Evolutionary conservation across 257 asterid genomes (phyloP).

Genomic region (Handroanthus guayacan): DNA sequence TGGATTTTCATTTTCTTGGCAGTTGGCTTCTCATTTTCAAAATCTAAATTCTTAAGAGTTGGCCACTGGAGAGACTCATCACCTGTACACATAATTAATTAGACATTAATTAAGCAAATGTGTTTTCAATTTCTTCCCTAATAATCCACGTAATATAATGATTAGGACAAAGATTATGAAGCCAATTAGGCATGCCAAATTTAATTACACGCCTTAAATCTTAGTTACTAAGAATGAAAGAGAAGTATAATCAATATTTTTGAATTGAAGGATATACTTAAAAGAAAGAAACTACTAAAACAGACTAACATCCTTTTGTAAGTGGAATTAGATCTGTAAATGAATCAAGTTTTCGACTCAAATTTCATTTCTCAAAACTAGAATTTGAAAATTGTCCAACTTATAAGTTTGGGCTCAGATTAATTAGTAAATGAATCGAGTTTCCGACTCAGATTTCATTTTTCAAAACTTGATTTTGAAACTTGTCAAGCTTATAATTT

Average conservation of each 20-base stretch:
- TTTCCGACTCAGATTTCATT: too few relatives aligned
- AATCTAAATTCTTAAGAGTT: conserved; percentile 17
- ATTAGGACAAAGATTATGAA: not conserved
- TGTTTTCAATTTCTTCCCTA: not conserved
- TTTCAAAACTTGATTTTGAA: too few relatives aligned
- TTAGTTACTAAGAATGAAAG: not conserved
- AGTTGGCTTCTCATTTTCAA: conserved; percentile 47
- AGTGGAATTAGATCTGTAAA: too few relatives aligned
- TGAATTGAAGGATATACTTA: too few relatives aligned
- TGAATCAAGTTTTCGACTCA: too few relatives aligned
- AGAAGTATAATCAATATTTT: not conserved
- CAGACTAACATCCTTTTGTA: too few relatives aligned
- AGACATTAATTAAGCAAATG: not conserved
- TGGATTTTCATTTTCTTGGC: conserved; percentile 43
- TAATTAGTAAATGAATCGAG: too few relatives aligned
- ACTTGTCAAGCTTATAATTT: too few relatives aligned
- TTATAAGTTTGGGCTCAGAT: too few relatives aligned
- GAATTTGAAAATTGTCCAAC: too few relatives aligned
- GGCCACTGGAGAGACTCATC: conserved; percentile 30
- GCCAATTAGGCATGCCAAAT: not conserved
- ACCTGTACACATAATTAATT: conserved; percentile 4
- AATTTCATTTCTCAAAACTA: too few relatives aligned
- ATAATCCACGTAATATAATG: conserved; percentile 25
- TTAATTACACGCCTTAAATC: not conserved
- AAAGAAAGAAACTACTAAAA: too few relatives aligned